A percentile compares a stretch with the other conserved stretches of the same genome.
Evolutionary conservation across 1,139 yeast genomes (phyloP).

Genomic region (Tardiomyces blankii): DNA sequence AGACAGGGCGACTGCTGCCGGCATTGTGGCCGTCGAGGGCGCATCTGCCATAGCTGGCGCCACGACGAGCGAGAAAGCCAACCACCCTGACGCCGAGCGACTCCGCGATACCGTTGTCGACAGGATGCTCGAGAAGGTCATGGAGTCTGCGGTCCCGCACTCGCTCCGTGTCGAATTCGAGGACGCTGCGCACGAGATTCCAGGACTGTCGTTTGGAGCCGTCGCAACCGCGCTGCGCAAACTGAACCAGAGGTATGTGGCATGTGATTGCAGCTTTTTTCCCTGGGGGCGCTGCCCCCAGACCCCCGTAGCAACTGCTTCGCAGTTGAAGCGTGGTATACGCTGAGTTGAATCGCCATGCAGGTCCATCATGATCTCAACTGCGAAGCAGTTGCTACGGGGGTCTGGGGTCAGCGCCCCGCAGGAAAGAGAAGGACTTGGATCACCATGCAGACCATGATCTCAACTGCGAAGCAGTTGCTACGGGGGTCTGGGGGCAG

Average conservation of each 20-base stretch:
- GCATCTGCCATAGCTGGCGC: not conserved
- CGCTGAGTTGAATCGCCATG: not conserved
- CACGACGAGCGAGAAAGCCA: not conserved
- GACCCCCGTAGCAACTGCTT: too few species aligned
- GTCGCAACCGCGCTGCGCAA: not conserved
- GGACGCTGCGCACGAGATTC: not conserved
- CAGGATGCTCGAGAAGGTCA: not conserved
- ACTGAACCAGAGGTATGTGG: not conserved
- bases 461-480: too few species aligned
- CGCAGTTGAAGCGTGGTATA: too few species aligned
- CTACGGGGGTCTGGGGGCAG: too few species aligned
- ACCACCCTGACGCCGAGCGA: not conserved
- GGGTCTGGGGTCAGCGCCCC: too few species aligned
- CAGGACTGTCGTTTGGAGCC: not conserved
- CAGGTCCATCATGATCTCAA: too few species aligned
- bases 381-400: too few species aligned
- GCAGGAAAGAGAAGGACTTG: too few species aligned
- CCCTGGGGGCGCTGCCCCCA: too few species aligned
- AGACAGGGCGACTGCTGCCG: not conserved
- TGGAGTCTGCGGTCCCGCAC: not conserved
- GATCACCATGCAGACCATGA: too few species aligned
- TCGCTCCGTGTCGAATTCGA: not conserved
- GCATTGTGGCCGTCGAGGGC: not conserved
- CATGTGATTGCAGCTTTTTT: not conserved
- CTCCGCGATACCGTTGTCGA: not conserved